Evolutionary conservation across 371 early-diverging fungal genomes (phyloP).

Genomic region (Mortierella sp.): DNA sequence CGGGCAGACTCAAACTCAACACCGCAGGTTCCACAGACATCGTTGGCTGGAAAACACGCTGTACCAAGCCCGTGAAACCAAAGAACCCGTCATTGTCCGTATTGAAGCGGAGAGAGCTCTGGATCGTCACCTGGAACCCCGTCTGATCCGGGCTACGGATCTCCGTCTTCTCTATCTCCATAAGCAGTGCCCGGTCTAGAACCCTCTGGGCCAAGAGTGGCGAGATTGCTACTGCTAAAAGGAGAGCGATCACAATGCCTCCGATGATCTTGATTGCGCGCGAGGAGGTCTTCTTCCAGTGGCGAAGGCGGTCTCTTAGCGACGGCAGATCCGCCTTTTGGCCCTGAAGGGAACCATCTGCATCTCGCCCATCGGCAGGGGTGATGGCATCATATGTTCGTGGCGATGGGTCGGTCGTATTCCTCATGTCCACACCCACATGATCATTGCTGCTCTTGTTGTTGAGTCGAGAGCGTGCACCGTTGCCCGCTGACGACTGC

Average conservation of each 20-base stretch:
- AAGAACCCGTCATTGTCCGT: constrained; percentile 35
- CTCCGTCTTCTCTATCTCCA: constrained; percentile 39
- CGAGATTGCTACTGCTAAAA: constrained; percentile 13
- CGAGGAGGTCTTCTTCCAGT: constrained; percentile 17
- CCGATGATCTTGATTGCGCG: constrained; percentile 13
- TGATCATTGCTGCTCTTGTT: constrained; percentile 8
- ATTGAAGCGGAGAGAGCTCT: constrained; percentile 30
- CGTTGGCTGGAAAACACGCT: constrained; percentile 15
- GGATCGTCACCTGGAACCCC: constrained; percentile 41
- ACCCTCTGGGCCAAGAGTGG: constrained; percentile 42
- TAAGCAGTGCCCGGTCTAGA: constrained; percentile 33
- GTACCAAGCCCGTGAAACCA: constrained; percentile 28
- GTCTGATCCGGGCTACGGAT: constrained; percentile 42
- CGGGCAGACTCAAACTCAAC: constrained; percentile 16
- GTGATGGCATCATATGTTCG: background rate
- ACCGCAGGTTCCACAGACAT: constrained; percentile 36
- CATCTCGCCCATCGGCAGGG: background rate
- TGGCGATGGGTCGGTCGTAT: background rate
- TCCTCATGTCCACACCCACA: constrained; percentile 7
- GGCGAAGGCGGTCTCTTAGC: constrained; percentile 11
- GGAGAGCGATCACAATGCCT: constrained; percentile 9
- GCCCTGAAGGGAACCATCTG: background rate
- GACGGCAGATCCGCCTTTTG: background rate
- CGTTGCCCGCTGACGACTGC: background rate
- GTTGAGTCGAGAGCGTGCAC: background rate